Evolutionary conservation across 2,329 filamentous ascomycete species (phyloP).

Genomic region (Pseudocercospora fuligena): DNA sequence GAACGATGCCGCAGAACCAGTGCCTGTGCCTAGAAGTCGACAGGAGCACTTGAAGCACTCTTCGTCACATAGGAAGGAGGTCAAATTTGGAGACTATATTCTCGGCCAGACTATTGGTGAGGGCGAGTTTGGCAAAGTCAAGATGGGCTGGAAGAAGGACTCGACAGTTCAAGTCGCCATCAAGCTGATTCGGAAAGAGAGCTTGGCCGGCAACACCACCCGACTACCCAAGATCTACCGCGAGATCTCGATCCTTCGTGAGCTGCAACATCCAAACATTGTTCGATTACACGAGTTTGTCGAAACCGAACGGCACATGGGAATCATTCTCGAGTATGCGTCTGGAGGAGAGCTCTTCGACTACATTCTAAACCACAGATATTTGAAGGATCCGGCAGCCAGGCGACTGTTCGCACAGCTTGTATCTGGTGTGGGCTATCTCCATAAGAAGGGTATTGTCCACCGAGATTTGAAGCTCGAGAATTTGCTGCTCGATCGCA

Average conservation of each 20-base stretch:
- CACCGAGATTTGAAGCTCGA: constrained; percentile 96
- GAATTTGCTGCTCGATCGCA: constrained; percentile 91
- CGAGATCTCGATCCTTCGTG: constrained; percentile 88
- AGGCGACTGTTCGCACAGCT: constrained; percentile 92
- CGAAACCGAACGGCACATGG: constrained; percentile 94
- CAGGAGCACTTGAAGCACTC: constrained; percentile 62
- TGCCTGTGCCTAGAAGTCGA: constrained; percentile 49
- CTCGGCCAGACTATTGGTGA: constrained; percentile 95
- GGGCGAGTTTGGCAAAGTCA: constrained; percentile 98
- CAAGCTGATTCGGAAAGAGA: constrained; percentile 94
- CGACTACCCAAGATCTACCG: constrained; percentile 96
- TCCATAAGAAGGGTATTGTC: constrained; percentile 98
- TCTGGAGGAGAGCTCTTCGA: constrained; percentile 98
- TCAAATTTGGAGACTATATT: constrained; percentile 93
- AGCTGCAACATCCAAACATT: constrained; percentile 93
- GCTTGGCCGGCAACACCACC: constrained; percentile 83
- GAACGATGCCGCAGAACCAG: constrained; percentile 42
- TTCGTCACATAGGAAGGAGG: constrained; percentile 67
- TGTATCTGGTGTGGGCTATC: constrained; percentile 92
- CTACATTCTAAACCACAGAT: constrained; percentile 95
- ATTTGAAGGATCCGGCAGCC: constrained; percentile 90
- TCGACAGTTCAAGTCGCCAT: constrained; percentile 92
- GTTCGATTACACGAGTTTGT: constrained; percentile 98
- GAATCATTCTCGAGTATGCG: constrained; percentile 97
- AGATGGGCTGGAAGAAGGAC: constrained; percentile 96